Evolutionary conservation across 164 flowering plant species (phyloP).

Genomic region (grape (Vitis vinifera)): ASM3070453v1 NC_081808.1:2991001-2991500

Average conservation of each 20-base stretch:
- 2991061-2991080: too few species aligned
- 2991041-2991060: too few species aligned
- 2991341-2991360: constrained; percentile 36
- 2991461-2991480: constrained; percentile 54
- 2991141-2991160: neutral
- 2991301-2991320: constrained; percentile 23
- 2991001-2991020: too few species aligned
- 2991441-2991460: constrained; percentile 63
- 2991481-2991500: constrained; percentile 55
- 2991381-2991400: constrained; percentile 83
- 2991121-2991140: neutral
- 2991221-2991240: neutral
- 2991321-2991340: constrained; percentile 65
- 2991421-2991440: constrained; percentile 60
- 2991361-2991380: constrained; percentile 61
- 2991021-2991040: too few species aligned
- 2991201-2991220: neutral
- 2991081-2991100: neutral
- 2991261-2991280: neutral
- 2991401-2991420: constrained; percentile 42
- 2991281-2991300: constrained; percentile 8
- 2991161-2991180: neutral
- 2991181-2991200: too few species aligned
- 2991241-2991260: constrained; percentile 10
- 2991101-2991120: neutral